Conservation (phyloP, 345 rosid genomes). For the Salix suchowensis region DNA sequence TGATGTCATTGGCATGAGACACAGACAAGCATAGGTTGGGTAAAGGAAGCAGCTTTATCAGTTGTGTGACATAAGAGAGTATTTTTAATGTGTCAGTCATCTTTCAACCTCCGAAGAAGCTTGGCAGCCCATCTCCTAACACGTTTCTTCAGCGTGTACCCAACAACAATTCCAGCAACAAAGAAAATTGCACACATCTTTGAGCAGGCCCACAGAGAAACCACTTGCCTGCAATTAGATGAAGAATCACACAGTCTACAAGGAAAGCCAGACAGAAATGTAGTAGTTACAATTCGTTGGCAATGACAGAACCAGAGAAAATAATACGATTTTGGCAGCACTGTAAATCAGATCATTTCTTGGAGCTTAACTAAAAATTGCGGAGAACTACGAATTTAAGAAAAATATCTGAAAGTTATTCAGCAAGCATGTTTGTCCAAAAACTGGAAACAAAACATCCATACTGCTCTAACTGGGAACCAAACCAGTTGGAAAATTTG, state of each 20-base stretch:
- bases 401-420: neutral
- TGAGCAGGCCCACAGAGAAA: constrained; percentile 68
- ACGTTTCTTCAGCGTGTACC: constrained; percentile 68
- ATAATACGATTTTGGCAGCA: neutral
- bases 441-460: neutral
- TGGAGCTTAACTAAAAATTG: neutral
- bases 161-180: constrained; percentile 68
- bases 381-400: neutral
- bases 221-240: constrained; percentile 38
- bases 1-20: neutral
- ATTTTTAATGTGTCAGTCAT: constrained; percentile 35
- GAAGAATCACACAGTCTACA: neutral
- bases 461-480: neutral
- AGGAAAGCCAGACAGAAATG: neutral
- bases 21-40: neutral
- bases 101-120: constrained; percentile 58
- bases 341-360: neutral
- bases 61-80: neutral
- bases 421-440: neutral
- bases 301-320: neutral
- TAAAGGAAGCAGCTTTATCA: neutral
- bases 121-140: constrained; percentile 69
- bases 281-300: neutral
- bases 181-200: constrained; percentile 77
- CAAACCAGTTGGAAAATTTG: neutral